phyloP scores from a whole-genome alignment of 305 asterid genomes.

The Fraxinus floribunda region DNA sequence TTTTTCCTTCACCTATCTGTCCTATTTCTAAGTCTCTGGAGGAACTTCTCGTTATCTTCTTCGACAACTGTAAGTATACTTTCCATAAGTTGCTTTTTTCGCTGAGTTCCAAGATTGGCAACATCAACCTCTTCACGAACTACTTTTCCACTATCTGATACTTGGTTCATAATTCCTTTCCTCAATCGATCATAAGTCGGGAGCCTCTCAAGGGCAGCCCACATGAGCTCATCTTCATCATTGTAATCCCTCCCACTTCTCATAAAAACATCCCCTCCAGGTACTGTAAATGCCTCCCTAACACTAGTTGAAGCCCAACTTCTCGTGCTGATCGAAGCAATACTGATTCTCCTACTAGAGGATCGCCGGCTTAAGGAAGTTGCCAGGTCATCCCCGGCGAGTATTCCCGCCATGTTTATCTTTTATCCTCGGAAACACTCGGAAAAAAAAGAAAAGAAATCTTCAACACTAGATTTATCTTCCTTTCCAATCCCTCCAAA shows the following conservation, averaged over 20 bases:
- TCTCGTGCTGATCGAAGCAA: conserved; percentile 48
- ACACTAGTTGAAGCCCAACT: conserved; percentile 63
- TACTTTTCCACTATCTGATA: conserved; percentile 51
- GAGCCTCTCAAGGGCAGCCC: conserved; percentile 81
- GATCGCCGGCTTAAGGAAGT: conserved; percentile 44
- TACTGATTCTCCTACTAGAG: conserved; percentile 38
- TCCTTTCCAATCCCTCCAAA: not conserved
- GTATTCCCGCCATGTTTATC: conserved; percentile 26
- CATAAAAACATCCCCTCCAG: conserved; percentile 55
- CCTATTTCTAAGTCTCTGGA: conserved; percentile 35
- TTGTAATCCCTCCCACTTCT: conserved; percentile 50
- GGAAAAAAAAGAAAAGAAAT: not conserved
- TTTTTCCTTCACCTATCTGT: conserved; percentile 29
- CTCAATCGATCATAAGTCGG: conserved; percentile 66
- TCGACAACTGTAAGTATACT: conserved; percentile 36
- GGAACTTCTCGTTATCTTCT: conserved; percentile 42
- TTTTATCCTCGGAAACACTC: not conserved
- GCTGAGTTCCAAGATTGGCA: conserved; percentile 48
- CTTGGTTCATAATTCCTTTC: conserved; percentile 54
- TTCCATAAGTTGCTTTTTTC: conserved; percentile 37
- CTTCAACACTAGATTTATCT: not conserved
- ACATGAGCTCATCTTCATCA: conserved; percentile 61
- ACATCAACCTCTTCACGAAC: conserved; percentile 50
- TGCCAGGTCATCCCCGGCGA: conserved; percentile 35
- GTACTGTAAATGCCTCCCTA: conserved; percentile 47